A percentile compares a stretch with the other conserved stretches of the same genome.
Conservation (phyloP, 306 rosid genomes). For the Cucumis melo region DNA sequence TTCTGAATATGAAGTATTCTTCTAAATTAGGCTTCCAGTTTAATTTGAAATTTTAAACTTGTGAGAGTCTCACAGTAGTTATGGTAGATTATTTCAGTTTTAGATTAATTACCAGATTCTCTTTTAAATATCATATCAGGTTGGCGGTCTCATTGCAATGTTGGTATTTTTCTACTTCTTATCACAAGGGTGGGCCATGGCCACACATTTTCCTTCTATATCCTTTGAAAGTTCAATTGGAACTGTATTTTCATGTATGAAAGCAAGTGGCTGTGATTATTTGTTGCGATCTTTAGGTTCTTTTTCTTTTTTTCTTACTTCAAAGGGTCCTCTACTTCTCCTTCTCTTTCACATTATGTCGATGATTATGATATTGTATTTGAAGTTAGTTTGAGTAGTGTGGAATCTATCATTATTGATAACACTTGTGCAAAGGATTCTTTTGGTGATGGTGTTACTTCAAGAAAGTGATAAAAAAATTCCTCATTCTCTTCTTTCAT, state of each 20-base stretch:
- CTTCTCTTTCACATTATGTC: no score
- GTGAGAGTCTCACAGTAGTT: background rate
- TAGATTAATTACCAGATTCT: constrained; percentile 15
- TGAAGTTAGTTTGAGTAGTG: no score
- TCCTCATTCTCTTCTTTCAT: no score
- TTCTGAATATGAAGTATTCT: background rate
- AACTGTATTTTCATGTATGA: constrained; percentile 8
- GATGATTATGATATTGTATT: no score
- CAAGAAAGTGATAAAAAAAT: no score
- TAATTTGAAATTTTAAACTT: background rate
- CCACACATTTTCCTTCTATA: constrained; percentile 74
- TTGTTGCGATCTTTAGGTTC: background rate
- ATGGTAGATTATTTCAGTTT: background rate
- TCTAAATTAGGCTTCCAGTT: background rate
- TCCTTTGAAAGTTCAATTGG: constrained; percentile 29
- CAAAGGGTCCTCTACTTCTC: no score
- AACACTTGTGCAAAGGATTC: no score
- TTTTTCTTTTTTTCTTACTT: background rate
- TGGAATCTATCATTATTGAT: no score
- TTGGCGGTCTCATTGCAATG: constrained; percentile 93
- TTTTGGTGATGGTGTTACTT: no score
- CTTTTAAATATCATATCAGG: constrained; percentile 54
- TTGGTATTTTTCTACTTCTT: constrained; percentile 67
- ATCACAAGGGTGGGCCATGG: constrained; percentile 94
- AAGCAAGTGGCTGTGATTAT: background rate